A percentile compares a stretch with the other conserved stretches of the same genome.
Evolutionary conservation across 75 land plant genomes (phyloP).

Genomic region (Sequoiadendron giganteum): DNA sequence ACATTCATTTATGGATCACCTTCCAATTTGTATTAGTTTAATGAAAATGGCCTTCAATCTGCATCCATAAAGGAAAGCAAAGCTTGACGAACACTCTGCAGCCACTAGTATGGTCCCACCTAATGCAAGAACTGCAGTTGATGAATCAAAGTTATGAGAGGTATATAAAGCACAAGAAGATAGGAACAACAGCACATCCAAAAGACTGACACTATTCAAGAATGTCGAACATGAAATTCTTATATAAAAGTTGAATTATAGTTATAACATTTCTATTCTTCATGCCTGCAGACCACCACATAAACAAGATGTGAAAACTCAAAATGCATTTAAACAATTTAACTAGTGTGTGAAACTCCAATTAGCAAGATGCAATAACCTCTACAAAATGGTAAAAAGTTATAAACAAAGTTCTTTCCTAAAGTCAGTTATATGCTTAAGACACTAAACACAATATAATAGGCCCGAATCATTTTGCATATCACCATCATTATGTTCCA

Average conservation of each 20-base stretch:
- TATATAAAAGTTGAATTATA: background rate
- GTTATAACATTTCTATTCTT: background rate
- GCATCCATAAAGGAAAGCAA: background rate
- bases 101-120: background rate
- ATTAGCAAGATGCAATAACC: background rate
- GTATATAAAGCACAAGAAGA: background rate
- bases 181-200: background rate
- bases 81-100: background rate
- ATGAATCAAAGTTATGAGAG: background rate
- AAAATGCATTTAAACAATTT: background rate
- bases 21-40: background rate
- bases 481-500: background rate
- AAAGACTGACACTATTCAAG: background rate
- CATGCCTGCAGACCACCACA: background rate
- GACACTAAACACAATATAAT: background rate
- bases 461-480: background rate
- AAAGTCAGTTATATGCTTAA: background rate
- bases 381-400: too few species aligned
- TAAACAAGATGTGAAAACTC: background rate
- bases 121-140: slow-evolving; percentile 7
- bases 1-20: background rate
- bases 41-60: background rate
- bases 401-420: background rate
- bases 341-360: background rate
- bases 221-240: background rate